phyloP scores from a whole-genome alignment of 208 protist genomes.

The Naegleria fowleri region DNA sequence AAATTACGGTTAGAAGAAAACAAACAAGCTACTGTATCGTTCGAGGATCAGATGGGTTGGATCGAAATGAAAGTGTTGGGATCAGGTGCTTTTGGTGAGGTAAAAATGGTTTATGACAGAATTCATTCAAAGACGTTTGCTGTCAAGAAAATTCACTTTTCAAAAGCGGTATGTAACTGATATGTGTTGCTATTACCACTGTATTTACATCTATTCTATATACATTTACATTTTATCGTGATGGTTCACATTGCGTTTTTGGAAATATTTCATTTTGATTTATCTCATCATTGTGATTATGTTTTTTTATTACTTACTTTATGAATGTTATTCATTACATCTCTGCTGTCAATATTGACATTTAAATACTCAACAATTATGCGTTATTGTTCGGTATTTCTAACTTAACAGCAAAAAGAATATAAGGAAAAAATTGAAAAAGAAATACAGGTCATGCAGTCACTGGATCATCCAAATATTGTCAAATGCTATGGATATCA shows the following conservation, averaged over 20 bases:
- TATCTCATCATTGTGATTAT: too few species aligned
- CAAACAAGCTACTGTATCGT: background rate
- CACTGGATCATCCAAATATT: slow-evolving; percentile 20
- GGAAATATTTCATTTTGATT: too few species aligned
- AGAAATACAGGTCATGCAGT: background rate
- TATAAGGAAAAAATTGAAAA: slow-evolving; percentile 10
- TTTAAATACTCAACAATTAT: too few species aligned
- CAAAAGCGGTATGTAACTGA: background rate
- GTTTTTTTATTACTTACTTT: too few species aligned
- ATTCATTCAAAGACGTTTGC: background rate
- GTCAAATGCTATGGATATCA: background rate
- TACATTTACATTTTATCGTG: too few species aligned
- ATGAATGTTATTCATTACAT: too few species aligned
- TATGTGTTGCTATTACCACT: too few species aligned
- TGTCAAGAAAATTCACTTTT: background rate
- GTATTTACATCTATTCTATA: too few species aligned
- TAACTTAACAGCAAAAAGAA: background rate
- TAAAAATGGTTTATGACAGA: background rate
- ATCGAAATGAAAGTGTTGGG: background rate
- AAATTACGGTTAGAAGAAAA: background rate
- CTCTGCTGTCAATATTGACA: too few species aligned
- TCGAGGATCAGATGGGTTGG: background rate
- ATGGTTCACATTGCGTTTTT: too few species aligned
- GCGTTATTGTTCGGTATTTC: too few species aligned
- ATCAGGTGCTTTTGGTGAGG: background rate